phyloP scores from a whole-genome alignment of 129 eudicot genomes.

The Heracleum sosnowskyi region DNA sequence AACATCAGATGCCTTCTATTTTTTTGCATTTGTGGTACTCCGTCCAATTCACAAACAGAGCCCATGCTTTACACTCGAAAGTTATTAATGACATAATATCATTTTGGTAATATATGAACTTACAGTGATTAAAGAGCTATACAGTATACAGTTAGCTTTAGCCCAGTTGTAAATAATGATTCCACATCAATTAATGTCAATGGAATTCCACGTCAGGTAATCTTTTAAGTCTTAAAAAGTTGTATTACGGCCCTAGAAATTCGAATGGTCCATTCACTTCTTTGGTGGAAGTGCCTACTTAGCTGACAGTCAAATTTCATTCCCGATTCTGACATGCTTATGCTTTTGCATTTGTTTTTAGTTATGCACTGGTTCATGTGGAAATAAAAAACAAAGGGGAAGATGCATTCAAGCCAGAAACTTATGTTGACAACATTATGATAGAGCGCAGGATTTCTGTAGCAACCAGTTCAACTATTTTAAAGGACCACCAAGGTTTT shows the following conservation, averaged over 20 bases:
- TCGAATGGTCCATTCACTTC: background rate
- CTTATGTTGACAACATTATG: constrained; percentile 61
- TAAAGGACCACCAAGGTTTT: constrained; percentile 76
- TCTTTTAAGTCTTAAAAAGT: background rate
- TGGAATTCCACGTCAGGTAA: background rate
- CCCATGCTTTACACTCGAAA: background rate
- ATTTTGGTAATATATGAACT: background rate
- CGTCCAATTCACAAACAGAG: background rate
- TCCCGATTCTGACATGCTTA: background rate
- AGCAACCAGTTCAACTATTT: constrained; percentile 46
- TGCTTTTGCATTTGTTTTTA: constrained; percentile 23
- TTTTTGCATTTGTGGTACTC: background rate
- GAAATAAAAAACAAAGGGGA: constrained; percentile 77
- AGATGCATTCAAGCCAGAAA: constrained; percentile 76
- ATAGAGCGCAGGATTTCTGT: constrained; percentile 76
- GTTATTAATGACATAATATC: background rate
- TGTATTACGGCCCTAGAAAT: background rate
- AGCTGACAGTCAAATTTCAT: background rate
- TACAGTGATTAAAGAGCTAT: background rate
- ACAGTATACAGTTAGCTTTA: background rate
- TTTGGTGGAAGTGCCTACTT: constrained; percentile 1
- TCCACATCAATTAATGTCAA: background rate
- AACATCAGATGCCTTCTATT: background rate
- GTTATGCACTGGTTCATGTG: constrained; percentile 76
- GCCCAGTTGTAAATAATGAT: background rate